A percentile compares a stretch with the other conserved stretches of the same genome.
Evolutionary conservation across 257 asterid species (phyloP).

Genomic region (Przewalskia tangutica): DNA sequence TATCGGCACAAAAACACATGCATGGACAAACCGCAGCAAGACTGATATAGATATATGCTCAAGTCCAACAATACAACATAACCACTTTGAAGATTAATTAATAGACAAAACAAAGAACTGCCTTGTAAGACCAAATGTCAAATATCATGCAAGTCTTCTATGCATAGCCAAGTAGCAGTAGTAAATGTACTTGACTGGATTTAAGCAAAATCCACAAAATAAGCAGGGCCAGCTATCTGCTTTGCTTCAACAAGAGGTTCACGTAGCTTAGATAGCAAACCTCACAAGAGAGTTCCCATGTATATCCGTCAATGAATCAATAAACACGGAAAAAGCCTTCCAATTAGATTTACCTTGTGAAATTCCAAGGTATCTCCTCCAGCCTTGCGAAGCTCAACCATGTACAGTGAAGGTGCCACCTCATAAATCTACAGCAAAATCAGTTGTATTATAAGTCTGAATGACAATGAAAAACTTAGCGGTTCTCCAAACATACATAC

Average conservation of each 20-base stretch:
- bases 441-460: neutral
- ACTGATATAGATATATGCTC: neutral
- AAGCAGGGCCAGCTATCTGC: neutral
- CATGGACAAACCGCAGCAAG: neutral
- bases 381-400: conserved; percentile 90
- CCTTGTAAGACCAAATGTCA: neutral
- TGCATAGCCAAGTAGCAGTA: neutral
- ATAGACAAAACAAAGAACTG: neutral
- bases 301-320: neutral
- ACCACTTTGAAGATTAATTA: neutral
- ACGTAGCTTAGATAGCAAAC: neutral
- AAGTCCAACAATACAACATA: neutral
- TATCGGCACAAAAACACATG: neutral
- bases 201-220: neutral
- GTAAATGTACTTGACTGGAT: neutral
- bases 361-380: conserved; percentile 95
- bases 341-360: conserved; percentile 49
- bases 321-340: neutral
- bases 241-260: neutral
- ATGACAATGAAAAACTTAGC: neutral
- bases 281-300: neutral
- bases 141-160: neutral
- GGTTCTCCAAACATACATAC: conserved; percentile 24
- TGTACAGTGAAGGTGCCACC: conserved; percentile 84
- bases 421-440: conserved; percentile 52